These are phyloP conservation scores for Metschnikowia koreensis DNA, from an alignment of 805 yeast genomes.

Conservation along the genomic window DNA sequence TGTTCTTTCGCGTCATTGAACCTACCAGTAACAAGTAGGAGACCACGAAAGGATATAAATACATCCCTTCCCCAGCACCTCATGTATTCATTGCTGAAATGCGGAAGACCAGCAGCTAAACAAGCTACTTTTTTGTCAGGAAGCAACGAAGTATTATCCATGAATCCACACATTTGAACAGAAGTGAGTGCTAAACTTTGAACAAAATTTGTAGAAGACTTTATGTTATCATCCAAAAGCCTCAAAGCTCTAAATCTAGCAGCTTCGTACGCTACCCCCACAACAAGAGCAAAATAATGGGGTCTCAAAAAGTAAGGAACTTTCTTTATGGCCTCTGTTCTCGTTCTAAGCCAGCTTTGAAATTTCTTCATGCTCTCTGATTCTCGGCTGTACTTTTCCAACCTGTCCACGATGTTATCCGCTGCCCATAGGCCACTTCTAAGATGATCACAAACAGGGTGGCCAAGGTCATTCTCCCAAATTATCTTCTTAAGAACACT, in stretches of 20 bases:
- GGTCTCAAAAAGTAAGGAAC: slow-evolving; percentile 84
- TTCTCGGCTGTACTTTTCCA: slow-evolving; percentile 49
- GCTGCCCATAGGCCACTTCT: slow-evolving; percentile 88
- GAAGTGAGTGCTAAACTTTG: slow-evolving; percentile 79
- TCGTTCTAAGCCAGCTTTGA: slow-evolving; percentile 63
- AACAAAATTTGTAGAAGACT: slow-evolving; percentile 65
- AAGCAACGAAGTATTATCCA: slow-evolving; percentile 70
- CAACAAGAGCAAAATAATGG: slow-evolving; percentile 77
- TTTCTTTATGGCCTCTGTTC: slow-evolving; percentile 59
- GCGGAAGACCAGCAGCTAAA: slow-evolving; percentile 96
- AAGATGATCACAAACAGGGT: slow-evolving; percentile 77
- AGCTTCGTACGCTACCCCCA: slow-evolving; percentile 83
- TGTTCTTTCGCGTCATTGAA: slow-evolving; percentile 77
- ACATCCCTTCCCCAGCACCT: slow-evolving; percentile 99
- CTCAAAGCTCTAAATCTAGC: slow-evolving; percentile 65
- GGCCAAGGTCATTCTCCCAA: slow-evolving; percentile 71
- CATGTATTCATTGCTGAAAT: slow-evolving; percentile 87
- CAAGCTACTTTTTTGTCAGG: slow-evolving; percentile 66
- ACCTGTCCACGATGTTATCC: slow-evolving; percentile 65
- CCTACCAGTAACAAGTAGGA: slow-evolving; percentile 74
- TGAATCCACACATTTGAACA: slow-evolving; percentile 78
- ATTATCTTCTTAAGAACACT: slow-evolving; percentile 63
- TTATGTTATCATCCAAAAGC: slow-evolving; percentile 52
- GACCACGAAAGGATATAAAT: slow-evolving; percentile 81
- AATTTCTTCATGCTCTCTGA: slow-evolving; percentile 53